Percentiles rank a stretch among this genome's conserved stretches.
phyloP scores from a whole-genome alignment of 2,329 filamentous ascomycete species.

The Diaporthe destruens region DNA sequence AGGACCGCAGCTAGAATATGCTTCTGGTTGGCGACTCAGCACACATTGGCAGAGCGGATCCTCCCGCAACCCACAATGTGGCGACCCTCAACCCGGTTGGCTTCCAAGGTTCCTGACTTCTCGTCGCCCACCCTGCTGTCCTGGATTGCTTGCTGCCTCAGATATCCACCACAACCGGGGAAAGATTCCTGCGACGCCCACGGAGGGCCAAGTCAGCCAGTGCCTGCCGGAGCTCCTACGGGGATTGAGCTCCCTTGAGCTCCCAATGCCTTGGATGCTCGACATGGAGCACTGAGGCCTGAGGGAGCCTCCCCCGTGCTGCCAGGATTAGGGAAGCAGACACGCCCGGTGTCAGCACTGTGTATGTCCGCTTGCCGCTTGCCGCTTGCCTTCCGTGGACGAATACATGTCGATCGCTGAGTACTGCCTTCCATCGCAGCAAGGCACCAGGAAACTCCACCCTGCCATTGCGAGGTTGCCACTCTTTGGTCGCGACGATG shows the following conservation, averaged over 20 bases:
- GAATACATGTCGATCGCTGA: neutral
- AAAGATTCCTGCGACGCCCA: neutral
- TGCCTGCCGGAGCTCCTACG: neutral
- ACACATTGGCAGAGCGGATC: constrained; percentile 8
- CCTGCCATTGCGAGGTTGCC: neutral
- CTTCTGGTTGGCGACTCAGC: constrained; percentile 22
- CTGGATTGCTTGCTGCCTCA: neutral
- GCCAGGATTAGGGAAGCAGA: constrained; percentile 16
- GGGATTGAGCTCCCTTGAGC: neutral
- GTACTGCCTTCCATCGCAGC: neutral
- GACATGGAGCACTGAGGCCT: constrained; percentile 4
- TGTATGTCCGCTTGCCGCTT: neutral
- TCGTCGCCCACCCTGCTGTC: neutral
- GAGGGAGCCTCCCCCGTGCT: neutral
- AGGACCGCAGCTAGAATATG: neutral
- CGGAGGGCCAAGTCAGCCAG: neutral
- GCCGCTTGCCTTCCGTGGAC: no score
- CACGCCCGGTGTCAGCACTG: neutral
- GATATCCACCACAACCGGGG: neutral
- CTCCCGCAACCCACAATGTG: constrained; percentile 30
- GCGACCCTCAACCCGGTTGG: constrained; percentile 9
- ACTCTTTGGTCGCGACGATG: neutral
- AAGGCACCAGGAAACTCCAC: neutral
- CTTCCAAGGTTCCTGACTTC: neutral
- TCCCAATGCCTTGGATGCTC: neutral